Evolutionary conservation across 2,329 filamentous ascomycete species (phyloP).

Genomic region (Chaetothyriales sp.): DNA sequence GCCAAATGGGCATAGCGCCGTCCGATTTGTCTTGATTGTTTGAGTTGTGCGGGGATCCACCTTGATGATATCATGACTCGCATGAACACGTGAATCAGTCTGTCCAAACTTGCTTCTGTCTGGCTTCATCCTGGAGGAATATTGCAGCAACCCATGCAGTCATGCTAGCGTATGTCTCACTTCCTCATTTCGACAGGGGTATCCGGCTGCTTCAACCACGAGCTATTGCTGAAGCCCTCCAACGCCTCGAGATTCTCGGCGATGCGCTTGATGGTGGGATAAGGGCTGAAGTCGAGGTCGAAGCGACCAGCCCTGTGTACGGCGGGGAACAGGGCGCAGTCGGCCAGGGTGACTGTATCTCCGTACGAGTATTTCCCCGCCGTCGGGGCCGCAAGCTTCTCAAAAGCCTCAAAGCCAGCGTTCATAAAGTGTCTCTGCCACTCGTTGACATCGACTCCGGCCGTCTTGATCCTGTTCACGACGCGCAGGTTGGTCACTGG

Average conservation of each 20-base stretch:
- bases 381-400: slow-evolving; percentile 25
- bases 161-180: too few species aligned
- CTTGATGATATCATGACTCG: too few species aligned
- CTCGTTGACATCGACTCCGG: slow-evolving; percentile 30
- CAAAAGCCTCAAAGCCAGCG: slow-evolving; percentile 42
- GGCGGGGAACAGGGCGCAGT: slow-evolving; percentile 43
- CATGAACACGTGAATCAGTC: too few species aligned
- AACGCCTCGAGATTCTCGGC: slow-evolving; percentile 33
- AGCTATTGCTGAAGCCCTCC: slow-evolving; percentile 37
- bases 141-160: too few species aligned
- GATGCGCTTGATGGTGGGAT: slow-evolving; percentile 34
- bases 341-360: slow-evolving; percentile 41
- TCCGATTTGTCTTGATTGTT: too few species aligned
- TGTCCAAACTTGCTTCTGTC: too few species aligned
- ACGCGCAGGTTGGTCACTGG: slow-evolving; percentile 45
- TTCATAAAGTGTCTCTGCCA: slow-evolving; percentile 40
- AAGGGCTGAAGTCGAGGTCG: slow-evolving; percentile 37
- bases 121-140: too few species aligned
- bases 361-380: slow-evolving; percentile 41
- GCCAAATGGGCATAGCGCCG: too few species aligned
- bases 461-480: slow-evolving; percentile 32
- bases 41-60: too few species aligned
- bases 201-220: slow-evolving; percentile 42
- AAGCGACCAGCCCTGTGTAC: slow-evolving; percentile 43
- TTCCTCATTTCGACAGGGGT: slow-evolving; percentile 33